Base-by-base conservation (phyloP, 2,329 filamentous ascomycete species). In the Nemania sp. region DNA sequence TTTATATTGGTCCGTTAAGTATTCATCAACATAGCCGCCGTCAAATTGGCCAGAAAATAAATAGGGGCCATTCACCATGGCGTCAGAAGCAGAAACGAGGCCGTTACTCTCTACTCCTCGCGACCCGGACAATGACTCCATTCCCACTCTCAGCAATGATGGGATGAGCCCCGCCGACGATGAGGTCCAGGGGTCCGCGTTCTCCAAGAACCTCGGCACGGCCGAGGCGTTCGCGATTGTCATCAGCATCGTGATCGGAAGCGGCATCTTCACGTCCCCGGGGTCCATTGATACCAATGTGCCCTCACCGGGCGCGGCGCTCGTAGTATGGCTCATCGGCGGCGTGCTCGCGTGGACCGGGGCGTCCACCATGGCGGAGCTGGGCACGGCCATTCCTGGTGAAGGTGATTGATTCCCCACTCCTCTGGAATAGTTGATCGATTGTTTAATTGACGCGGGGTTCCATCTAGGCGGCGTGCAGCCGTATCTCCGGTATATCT, bases 301-400 rank as follows among this genome's bases (percentile, higher is more conserved):
- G 2, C 87, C 88, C 0, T 90, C 88, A 0, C 88, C 88, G 0
- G 88, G 86, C 8, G 80, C 81, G 1, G 87, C 88, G 1, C 73
- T 91, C 41, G 72, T 87, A 1, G 83, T 90, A 7, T 91, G 89
- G 89, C 80, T 89, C 0, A 79, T 90, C 11, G 88, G 87, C 20
- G 88, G 89, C 1, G 75, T 89, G 0, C 79, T 91, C 24, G 88
- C 88, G 0, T 90, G 88, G 89, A 88, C 88, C 0, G 89, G 89
- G 3, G 88, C 88, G 5, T 84, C 81, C 58, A 89, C 88, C 0
- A 85, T 90, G 77, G 87, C 87, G 0, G 88, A 90, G 78, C 81
- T 91, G 13, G 88, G 89, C 10, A 88, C 88, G 4, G 87, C 88
- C 3, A 87, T 91, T 41, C 88, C 87, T 0, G 85, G 88, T 20